Evolutionary conservation across 495 filamentous ascomycete genomes (phyloP), one percentile per base, ranked within the genome.

Genomic region (Thermochaetoides thermophila): DNA sequence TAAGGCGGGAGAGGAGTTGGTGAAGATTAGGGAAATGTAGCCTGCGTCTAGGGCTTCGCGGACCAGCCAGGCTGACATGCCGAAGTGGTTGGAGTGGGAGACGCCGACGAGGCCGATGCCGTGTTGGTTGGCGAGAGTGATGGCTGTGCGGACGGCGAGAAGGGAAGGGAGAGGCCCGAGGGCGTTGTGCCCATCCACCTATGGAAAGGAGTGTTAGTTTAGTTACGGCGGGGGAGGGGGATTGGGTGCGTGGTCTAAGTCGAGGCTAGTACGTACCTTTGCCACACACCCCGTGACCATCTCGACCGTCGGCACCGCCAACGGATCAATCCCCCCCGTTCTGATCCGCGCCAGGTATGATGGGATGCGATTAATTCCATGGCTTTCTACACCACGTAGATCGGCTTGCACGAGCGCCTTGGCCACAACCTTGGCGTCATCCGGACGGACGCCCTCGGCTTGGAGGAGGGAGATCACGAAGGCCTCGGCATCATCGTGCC

Each of bases 1-100:
- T 29, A 86, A 53, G 18, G 79, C 81, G 0, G 79, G 78, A 13
- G 71, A 78, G 8, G 71, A 76, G 52, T 84, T 86, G 19, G 81
- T 86, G 42, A 86, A 86, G 4, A 84, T 78, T 0, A 86, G 60
- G 34, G 62, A 69, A 69, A 82, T 74, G 75, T 83, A 78, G 10
- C 65, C 71, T 4, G 66, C 71, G 30, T 82, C 73, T 27, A 81
- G 42, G 7, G 81, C 81, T 51, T 81, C 75, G 50, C 77, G 71
- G 22, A 82, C 79, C 6, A 84, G 36, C 78, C 79, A 84, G 0
- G 79, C 79, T 0, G 67, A 69, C 78, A 84, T 84, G 34, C 81
- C 81, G 43, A 81, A 83, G 52, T 86, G 81, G 49, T 86, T 86
- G 36, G 68, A 75, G 53, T 75, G 74, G 50, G 75, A 78, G 44